These are phyloP conservation scores for Nigrospora sphaerica DNA, from an alignment of 2,329 filamentous ascomycete species.

Conservation along the genomic window DNA sequence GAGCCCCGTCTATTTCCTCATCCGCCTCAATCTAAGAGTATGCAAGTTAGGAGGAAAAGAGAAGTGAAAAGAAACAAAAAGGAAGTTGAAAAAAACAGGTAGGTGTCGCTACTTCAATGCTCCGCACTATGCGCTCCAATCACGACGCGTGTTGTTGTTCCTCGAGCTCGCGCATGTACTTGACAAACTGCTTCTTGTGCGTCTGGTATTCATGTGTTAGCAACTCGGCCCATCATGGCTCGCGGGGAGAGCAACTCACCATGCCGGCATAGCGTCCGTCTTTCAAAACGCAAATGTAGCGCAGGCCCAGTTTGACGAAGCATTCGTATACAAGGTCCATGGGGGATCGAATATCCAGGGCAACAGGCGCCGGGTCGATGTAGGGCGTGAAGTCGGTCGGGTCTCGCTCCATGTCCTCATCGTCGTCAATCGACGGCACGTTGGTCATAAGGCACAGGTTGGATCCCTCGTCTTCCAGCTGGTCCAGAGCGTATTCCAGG, in stretches of 20 bases:
- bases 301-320: conserved; percentile 86
- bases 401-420: conserved; percentile 44
- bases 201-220: conserved; percentile 39
- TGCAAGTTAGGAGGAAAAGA: too few species aligned
- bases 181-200: conserved; percentile 96
- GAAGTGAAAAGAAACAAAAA: too few species aligned
- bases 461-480: conserved; percentile 66
- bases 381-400: conserved; percentile 83
- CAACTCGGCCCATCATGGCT: background rate
- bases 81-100: too few species aligned
- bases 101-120: too few species aligned
- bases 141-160: conserved; percentile 30
- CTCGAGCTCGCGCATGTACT: conserved; percentile 82
- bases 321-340: conserved; percentile 96
- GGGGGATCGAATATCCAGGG: conserved; percentile 80
- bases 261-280: conserved; percentile 84
- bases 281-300: conserved; percentile 83
- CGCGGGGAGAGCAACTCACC: conserved; percentile 43
- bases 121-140: background rate
- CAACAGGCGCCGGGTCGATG: conserved; percentile 85
- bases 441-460: conserved; percentile 77
- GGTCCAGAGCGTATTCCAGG: conserved; percentile 86
- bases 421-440: conserved; percentile 56
- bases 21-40: too few species aligned
- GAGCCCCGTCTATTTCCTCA: too few species aligned